These are phyloP conservation scores for Dorcoceras hygrometricum DNA, from an alignment of 257 asterid genomes.

Conservation along the genomic window DNA sequence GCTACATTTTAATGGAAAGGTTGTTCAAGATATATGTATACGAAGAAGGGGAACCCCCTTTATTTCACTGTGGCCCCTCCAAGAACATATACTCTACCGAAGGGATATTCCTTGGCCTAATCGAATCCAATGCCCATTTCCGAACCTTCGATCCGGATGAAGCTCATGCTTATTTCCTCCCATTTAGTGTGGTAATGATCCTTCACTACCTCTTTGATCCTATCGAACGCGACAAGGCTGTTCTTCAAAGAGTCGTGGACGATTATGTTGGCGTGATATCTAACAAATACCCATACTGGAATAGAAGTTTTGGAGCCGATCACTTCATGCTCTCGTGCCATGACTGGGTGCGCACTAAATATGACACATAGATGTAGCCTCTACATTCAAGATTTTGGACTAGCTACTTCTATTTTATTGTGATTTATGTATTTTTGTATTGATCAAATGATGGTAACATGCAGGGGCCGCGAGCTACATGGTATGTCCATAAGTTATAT, in stretches of 20 bases:
- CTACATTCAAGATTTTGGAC: no score
- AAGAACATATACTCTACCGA: constrained; percentile 56
- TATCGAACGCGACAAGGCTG: constrained; percentile 51
- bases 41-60: constrained; percentile 65
- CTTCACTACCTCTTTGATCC: constrained; percentile 54
- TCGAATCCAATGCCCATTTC: constrained; percentile 34
- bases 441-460: background rate
- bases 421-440: background rate
- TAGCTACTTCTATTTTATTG: background rate
- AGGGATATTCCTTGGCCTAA: constrained; percentile 48
- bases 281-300: constrained; percentile 57
- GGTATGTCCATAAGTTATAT: constrained; percentile 57
- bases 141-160: constrained; percentile 47
- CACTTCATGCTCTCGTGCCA: constrained; percentile 79
- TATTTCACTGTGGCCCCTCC: constrained; percentile 59
- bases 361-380: background rate
- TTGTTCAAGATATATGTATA: constrained; percentile 52
- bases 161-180: constrained; percentile 65
- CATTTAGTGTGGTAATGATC: constrained; percentile 72
- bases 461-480: constrained; percentile 76
- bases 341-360: constrained; percentile 53
- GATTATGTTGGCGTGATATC: constrained; percentile 50
- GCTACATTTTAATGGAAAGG: constrained; percentile 59
- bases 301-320: constrained; percentile 62
- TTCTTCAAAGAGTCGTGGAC: constrained; percentile 41